phyloP scores from a whole-genome alignment of 1,139 yeast species.

The Scheffersomyces cryptocercus region DNA sequence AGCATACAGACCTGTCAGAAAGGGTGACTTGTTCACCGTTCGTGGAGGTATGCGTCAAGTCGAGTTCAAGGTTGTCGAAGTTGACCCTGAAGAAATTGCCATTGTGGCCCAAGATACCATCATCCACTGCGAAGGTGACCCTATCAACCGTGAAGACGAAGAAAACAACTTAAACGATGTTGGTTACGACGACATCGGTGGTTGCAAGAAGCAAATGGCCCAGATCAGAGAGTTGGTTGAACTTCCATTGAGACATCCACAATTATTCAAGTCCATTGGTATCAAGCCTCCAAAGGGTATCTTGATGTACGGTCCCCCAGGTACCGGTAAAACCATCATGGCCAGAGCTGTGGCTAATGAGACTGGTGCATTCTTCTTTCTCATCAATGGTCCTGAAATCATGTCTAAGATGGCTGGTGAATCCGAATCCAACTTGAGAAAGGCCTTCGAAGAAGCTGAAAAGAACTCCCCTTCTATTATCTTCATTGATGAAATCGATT shows the following conservation, averaged over 20 bases:
- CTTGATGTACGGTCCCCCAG: slow-evolving; percentile 97
- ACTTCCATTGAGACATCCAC: slow-evolving; percentile 95
- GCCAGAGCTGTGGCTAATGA: slow-evolving; percentile 99
- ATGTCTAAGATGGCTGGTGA: slow-evolving; percentile 99
- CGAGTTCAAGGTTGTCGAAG: slow-evolving; percentile 96
- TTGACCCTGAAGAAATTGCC: slow-evolving; percentile 96
- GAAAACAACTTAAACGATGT: slow-evolving; percentile 95
- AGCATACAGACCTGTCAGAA: slow-evolving; percentile 98
- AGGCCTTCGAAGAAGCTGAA: slow-evolving; percentile 99
- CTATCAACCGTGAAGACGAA: slow-evolving; percentile 98
- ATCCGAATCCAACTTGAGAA: slow-evolving; percentile 94
- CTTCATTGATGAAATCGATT: slow-evolving; percentile 97
- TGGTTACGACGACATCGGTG: slow-evolving; percentile 99
- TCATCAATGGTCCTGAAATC: slow-evolving; percentile 99
- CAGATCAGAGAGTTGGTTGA: slow-evolving; percentile 97
- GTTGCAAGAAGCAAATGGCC: slow-evolving; percentile 98
- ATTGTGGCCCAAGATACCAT: slow-evolving; percentile 98
- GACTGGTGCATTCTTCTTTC: slow-evolving; percentile 97
- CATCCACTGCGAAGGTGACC: slow-evolving; percentile 98
- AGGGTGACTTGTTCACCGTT: slow-evolving; percentile 94
- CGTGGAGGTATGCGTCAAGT: slow-evolving; percentile 99
- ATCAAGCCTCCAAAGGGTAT: slow-evolving; percentile 97
- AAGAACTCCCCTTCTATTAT: slow-evolving; percentile 97
- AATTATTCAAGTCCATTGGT: slow-evolving; percentile 93
- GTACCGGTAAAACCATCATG: slow-evolving; percentile 98